These are phyloP conservation scores for Suzukiozyma palmioleophila DNA, from an alignment of 1,139 yeast genomes.

Conservation along the genomic window DNA sequence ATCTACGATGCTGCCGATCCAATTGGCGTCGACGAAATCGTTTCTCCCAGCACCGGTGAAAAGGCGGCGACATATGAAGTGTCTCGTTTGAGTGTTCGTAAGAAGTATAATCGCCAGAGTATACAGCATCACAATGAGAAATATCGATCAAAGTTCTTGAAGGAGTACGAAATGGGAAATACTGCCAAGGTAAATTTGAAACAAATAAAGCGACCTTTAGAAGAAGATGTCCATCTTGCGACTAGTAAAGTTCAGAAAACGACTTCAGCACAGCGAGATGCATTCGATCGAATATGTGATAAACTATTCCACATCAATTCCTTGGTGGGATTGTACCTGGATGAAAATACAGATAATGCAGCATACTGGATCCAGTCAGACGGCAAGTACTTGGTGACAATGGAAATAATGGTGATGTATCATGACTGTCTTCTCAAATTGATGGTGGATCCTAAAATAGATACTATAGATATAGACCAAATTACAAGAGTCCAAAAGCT, in stretches of 20 bases:
- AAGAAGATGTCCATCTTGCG: not conserved
- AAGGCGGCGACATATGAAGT: conserved; percentile 3
- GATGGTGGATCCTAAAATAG: conserved; percentile 3
- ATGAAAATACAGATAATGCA: conserved; percentile 1
- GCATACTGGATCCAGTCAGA: not conserved
- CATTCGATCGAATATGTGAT: not conserved
- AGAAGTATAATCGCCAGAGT: conserved; percentile 11
- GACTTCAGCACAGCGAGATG: not conserved
- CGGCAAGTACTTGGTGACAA: not conserved
- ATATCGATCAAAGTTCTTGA: conserved; percentile 10
- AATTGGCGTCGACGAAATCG: not conserved
- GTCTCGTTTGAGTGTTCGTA: conserved; percentile 13
- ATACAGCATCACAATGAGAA: conserved; percentile 12
- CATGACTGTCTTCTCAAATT: not conserved
- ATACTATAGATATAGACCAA: not conserved
- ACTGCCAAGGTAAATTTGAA: not conserved
- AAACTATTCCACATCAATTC: not conserved
- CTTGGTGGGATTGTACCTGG: not conserved
- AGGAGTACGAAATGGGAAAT: conserved; percentile 6
- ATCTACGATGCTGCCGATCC: not conserved
- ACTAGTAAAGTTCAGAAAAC: not conserved
- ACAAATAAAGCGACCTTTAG: not conserved
- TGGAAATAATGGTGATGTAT: not conserved
- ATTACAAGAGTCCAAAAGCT: not conserved
- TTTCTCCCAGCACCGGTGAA: not conserved